Evolutionary conservation across 2,329 filamentous ascomycete species (phyloP).

Genomic region (Penicillium sclerotiorum): DNA sequence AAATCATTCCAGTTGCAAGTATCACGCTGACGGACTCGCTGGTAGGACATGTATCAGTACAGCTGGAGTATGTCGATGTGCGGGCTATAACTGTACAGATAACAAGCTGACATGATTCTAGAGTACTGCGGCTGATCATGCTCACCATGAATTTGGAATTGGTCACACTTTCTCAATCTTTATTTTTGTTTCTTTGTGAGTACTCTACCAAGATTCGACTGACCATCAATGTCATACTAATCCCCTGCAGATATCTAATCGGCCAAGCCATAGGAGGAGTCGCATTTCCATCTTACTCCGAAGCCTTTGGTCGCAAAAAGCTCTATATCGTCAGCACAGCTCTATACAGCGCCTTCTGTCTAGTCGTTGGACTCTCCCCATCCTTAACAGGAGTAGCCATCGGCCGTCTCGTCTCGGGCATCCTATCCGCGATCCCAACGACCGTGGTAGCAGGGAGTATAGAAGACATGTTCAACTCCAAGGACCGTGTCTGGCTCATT

Average conservation of each 20-base stretch:
- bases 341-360: conserved; percentile 26
- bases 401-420: conserved; percentile 46
- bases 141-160: conserved; percentile 9
- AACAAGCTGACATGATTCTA: not conserved
- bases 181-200: conserved; percentile 15
- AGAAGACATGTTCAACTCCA: conserved; percentile 52
- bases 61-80: conserved; percentile 8
- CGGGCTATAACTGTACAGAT: not conserved
- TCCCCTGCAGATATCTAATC: conserved; percentile 25
- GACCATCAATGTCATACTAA: not conserved
- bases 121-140: conserved; percentile 12
- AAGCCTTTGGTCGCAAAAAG: conserved; percentile 36
- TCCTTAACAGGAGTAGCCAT: conserved; percentile 37
- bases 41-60: conserved; percentile 15
- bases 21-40: too few relatives aligned
- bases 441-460: conserved; percentile 51
- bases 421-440: conserved; percentile 50
- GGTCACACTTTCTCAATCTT: conserved; percentile 9
- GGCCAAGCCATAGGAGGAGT: conserved; percentile 32
- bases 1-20: not conserved
- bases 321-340: conserved; percentile 31
- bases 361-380: conserved; percentile 40
- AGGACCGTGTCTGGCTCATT: conserved; percentile 48
- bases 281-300: conserved; percentile 36
- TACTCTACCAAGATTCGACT: not conserved